Evolutionary conservation across 2,329 filamentous ascomycete species (phyloP).

Genomic region (Exophiala spinifera): DNA sequence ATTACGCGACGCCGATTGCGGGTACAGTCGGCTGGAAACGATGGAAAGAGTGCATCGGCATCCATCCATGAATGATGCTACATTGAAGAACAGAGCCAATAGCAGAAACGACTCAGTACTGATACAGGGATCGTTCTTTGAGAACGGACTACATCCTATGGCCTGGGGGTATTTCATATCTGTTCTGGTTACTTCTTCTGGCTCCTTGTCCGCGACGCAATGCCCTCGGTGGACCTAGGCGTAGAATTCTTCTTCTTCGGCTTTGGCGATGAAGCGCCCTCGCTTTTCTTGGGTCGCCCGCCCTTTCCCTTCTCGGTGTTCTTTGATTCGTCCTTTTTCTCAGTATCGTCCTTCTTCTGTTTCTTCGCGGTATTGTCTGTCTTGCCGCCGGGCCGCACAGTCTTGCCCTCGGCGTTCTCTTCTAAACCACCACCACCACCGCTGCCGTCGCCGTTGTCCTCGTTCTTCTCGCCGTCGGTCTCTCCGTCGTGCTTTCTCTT

Average conservation of each 20-base stretch:
- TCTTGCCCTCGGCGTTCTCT: slow-evolving; percentile 42
- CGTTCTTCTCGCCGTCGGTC: slow-evolving; percentile 38
- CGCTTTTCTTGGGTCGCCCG: slow-evolving; percentile 40
- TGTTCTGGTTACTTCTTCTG: slow-evolving; percentile 15
- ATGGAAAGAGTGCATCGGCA: no score
- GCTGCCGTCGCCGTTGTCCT: slow-evolving; percentile 11
- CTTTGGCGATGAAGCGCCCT: slow-evolving; percentile 33
- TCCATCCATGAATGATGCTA: no score
- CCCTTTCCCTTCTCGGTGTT: slow-evolving; percentile 27
- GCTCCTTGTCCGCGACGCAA: slow-evolving; percentile 23
- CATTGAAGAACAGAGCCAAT: no score
- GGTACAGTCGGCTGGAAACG: no score
- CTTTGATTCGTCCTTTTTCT: slow-evolving; percentile 15
- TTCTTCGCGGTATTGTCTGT: slow-evolving; percentile 13
- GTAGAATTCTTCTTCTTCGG: slow-evolving; percentile 21
- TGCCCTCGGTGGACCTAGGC: slow-evolving; percentile 20
- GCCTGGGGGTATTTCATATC: no score
- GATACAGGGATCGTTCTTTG: no score
- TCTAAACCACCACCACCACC: no score
- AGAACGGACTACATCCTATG: neutral
- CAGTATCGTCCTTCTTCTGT: slow-evolving; percentile 26
- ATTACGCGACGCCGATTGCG: no score
- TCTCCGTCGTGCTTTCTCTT: slow-evolving; percentile 22
- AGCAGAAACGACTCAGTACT: no score
- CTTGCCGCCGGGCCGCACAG: slow-evolving; percentile 29